Evolutionary conservation across 257 asterid genomes (phyloP).

Genomic region (Catharanthus roseus): DNA sequence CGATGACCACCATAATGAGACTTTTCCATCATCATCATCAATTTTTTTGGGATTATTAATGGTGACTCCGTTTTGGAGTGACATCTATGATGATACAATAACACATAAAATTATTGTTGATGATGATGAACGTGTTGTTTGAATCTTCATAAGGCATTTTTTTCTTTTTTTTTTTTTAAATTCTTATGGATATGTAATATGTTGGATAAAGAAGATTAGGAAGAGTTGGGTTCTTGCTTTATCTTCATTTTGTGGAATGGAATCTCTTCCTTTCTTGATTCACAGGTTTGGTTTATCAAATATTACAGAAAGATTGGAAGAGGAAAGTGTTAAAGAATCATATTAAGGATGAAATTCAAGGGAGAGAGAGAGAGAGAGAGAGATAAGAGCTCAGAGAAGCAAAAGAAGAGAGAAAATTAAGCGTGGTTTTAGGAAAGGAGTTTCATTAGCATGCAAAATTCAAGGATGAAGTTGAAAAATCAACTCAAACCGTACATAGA

Average conservation of each 20-base stretch:
- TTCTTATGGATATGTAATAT: background rate
- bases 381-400: background rate
- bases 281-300: background rate
- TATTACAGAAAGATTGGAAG: background rate
- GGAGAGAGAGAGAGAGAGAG: background rate
- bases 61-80: background rate
- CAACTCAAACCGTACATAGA: conserved; percentile 3
- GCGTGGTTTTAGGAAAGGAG: background rate
- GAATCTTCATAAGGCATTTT: background rate
- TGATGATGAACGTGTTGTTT: background rate
- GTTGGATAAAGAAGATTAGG: background rate
- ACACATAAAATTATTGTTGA: background rate
- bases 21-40: conserved; percentile 35
- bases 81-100: background rate
- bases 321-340: background rate
- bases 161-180: no score
- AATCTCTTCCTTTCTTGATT: conserved; percentile 17
- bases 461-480: conserved; percentile 9
- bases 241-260: background rate
- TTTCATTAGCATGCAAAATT: conserved; percentile 11
- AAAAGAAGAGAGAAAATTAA: conserved; percentile 16
- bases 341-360: background rate
- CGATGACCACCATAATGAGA: conserved; percentile 22
- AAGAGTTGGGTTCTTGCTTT: background rate
- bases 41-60: background rate